Evolutionary conservation across 73 alveolate species (phyloP).

Genomic region (Tetrahymena malaccensis): DNA sequence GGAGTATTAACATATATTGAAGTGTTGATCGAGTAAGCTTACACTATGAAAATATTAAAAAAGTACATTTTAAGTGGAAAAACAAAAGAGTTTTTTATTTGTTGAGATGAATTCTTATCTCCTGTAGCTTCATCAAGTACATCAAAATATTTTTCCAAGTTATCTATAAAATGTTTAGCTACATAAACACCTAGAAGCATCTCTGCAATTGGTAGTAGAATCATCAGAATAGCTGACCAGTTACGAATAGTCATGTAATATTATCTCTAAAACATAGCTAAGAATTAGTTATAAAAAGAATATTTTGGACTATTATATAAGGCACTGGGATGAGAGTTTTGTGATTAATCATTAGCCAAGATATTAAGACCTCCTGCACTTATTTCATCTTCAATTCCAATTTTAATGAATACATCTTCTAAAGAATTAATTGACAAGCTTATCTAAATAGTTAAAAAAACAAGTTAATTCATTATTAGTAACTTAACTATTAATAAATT

Average conservation of each 20-base stretch:
- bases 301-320: constrained; percentile 16
- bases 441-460: neutral
- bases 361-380: neutral
- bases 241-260: constrained; percentile 28
- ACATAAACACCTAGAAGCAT: constrained; percentile 10
- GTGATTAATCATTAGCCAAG: neutral
- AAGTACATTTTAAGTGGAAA: constrained; percentile 9
- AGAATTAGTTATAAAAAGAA: neutral
- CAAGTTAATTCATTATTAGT: too few species aligned
- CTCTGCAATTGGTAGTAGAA: constrained; percentile 1
- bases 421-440: constrained; percentile 17
- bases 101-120: neutral
- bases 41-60: neutral
- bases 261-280: constrained; percentile 15
- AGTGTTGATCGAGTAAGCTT: constrained; percentile 26
- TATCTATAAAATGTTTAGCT: neutral
- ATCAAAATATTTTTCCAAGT: neutral
- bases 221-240: constrained; percentile 7
- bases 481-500: too few species aligned
- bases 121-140: constrained; percentile 5
- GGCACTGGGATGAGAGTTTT: constrained; percentile 2
- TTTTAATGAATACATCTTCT: constrained; percentile 37
- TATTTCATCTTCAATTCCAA: constrained; percentile 37
- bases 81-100: neutral
- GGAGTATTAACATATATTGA: constrained; percentile 13